A percentile compares a stretch with the other conserved stretches of the same genome.
Conservation (phyloP, 2,329 filamentous ascomycete species). For the Aspergillus aculeatus region DNA sequence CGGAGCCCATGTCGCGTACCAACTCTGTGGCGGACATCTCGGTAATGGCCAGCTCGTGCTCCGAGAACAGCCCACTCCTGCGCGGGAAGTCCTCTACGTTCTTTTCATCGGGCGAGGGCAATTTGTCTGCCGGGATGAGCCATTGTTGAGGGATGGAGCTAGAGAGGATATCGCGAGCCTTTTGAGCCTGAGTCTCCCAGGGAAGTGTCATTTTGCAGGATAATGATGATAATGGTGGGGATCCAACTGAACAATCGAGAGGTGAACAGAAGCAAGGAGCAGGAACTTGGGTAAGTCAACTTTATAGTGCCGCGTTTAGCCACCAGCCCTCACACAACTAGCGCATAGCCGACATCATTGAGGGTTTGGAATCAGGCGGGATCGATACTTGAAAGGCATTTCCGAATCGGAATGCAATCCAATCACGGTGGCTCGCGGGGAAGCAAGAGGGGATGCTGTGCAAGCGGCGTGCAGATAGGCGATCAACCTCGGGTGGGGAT, state of each 20-base stretch:
- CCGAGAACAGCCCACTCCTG: slow-evolving; percentile 49
- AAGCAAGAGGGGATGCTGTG: background rate
- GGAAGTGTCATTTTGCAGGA: slow-evolving; percentile 21
- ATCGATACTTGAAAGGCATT: background rate
- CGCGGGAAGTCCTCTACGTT: slow-evolving; percentile 34
- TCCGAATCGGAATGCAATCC: slow-evolving; percentile 1
- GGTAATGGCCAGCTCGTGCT: slow-evolving; percentile 54
- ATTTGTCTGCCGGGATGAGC: slow-evolving; percentile 28
- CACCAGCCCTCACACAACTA: background rate
- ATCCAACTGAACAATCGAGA: background rate
- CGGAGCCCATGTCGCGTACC: slow-evolving; percentile 28
- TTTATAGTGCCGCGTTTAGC: background rate
- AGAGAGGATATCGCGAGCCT: slow-evolving; percentile 33
- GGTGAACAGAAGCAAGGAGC: background rate
- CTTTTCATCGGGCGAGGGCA: slow-evolving; percentile 30
- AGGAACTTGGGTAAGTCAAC: background rate
- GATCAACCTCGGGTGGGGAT: slow-evolving; percentile 2
- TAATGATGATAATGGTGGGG: background rate
- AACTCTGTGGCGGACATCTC: slow-evolving; percentile 39
- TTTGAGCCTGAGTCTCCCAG: slow-evolving; percentile 35
- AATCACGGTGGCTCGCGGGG: background rate
- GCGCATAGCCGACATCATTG: background rate
- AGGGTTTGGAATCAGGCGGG: background rate
- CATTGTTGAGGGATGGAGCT: slow-evolving; percentile 38
- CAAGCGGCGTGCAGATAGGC: background rate